Evolutionary conservation across 371 early-diverging fungal genomes (phyloP).

Genomic region (Mortierella sp.): DNA sequence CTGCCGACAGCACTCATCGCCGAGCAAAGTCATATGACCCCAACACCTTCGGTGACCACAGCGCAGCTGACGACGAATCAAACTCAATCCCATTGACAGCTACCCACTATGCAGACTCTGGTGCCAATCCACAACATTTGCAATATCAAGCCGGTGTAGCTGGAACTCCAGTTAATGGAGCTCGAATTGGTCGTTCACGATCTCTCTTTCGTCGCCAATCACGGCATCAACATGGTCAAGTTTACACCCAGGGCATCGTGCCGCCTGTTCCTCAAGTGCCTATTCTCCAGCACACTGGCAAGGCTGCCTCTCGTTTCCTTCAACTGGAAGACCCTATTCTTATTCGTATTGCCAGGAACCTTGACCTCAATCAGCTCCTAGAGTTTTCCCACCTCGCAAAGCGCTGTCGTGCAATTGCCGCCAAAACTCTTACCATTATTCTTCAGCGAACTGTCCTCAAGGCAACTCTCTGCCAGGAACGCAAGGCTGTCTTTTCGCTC

Average conservation of each 20-base stretch:
- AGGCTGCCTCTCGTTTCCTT: constrained; percentile 41
- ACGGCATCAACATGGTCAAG: constrained; percentile 30
- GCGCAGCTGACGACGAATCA: constrained; percentile 10
- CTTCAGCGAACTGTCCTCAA: constrained; percentile 54
- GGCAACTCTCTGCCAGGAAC: constrained; percentile 55
- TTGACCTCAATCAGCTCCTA: constrained; percentile 37
- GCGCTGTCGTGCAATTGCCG: constrained; percentile 52
- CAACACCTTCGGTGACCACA: constrained; percentile 19
- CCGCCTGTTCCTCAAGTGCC: constrained; percentile 48
- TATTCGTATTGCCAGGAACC: constrained; percentile 41
- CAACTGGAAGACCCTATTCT: constrained; percentile 48
- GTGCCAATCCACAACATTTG: constrained; percentile 1
- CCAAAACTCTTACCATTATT: constrained; percentile 40
- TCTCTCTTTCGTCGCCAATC: constrained; percentile 50
- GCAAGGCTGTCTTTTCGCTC: constrained; percentile 55
- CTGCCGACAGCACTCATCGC: constrained; percentile 32
- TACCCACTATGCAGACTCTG: constrained; percentile 28
- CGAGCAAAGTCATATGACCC: constrained; percentile 44
- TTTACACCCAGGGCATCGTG: constrained; percentile 43
- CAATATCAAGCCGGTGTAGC: constrained; percentile 6
- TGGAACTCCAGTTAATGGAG: constrained; percentile 5
- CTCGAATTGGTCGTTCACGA: constrained; percentile 32
- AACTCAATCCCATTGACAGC: constrained; percentile 42
- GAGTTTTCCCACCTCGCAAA: constrained; percentile 48
- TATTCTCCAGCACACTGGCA: constrained; percentile 49